phyloP scores from a whole-genome alignment of 768 basidiomycete species.

The Cubamyces lactineus region DNA sequence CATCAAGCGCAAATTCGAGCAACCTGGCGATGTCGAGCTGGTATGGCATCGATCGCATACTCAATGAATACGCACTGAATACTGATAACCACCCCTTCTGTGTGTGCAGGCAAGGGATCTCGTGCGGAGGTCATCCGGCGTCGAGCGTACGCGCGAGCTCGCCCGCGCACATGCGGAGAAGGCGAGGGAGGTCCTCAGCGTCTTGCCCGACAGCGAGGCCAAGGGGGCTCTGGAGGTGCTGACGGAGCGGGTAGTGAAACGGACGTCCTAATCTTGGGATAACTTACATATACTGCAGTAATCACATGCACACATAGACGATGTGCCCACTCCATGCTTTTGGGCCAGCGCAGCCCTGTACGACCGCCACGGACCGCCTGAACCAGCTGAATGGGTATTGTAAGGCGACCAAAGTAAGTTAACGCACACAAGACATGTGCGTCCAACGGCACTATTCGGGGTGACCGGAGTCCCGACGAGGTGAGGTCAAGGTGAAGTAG shows the following conservation, averaged over 20 bases:
- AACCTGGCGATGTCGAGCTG: slow-evolving; percentile 77
- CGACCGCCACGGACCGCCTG: background rate
- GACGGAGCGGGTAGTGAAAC: slow-evolving; percentile 66
- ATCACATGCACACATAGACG: slow-evolving; percentile 22
- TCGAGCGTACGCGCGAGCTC: slow-evolving; percentile 77
- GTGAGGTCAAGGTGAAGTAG: background rate
- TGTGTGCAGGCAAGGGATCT: slow-evolving; percentile 61
- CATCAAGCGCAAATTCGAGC: slow-evolving; percentile 77
- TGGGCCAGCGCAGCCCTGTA: slow-evolving; percentile 3
- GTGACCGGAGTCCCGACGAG: slow-evolving; percentile 13
- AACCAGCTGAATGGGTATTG: background rate
- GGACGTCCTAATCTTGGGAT: slow-evolving; percentile 48
- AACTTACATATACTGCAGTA: slow-evolving; percentile 20
- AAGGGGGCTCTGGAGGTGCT: slow-evolving; percentile 74
- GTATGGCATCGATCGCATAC: slow-evolving; percentile 45
- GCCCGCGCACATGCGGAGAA: slow-evolving; percentile 76
- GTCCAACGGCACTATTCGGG: background rate
- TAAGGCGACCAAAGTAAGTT: background rate
- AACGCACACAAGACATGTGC: too few species aligned
- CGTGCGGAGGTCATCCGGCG: slow-evolving; percentile 70
- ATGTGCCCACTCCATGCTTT: slow-evolving; percentile 8
- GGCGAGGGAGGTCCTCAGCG: slow-evolving; percentile 68
- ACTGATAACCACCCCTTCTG: background rate
- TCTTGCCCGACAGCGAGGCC: slow-evolving; percentile 82
- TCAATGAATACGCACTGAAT: background rate